Base-by-base conservation (phyloP, 192 early-diverging fungal genomes). In the Paraglomus brasilianum region DNA sequence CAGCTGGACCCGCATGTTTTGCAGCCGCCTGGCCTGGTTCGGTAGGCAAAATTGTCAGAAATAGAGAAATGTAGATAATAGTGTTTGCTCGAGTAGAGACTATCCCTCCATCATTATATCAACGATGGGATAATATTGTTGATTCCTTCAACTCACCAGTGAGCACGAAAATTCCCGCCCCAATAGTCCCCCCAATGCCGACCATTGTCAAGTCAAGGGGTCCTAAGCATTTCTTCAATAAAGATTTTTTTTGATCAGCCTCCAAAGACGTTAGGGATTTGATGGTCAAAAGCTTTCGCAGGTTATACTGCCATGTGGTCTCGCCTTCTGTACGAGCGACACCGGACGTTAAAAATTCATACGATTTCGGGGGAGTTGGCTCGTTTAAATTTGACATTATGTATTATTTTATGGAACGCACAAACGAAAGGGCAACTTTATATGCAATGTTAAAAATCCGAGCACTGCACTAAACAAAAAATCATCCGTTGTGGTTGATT, bases 81-180 rank as follows among this genome's bases (percentile, higher is more conserved):
- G n/a, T n/a, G n/a, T n/a, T n/a, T n/a, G n/a, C n/a, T n/a, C n/a
- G n/a, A n/a, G n/a, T n/a, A n/a, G n/a, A n/a, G n/a, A n/a, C n/a
- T n/a, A n/a, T n/a, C n/a, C n/a, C n/a, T n/a, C n/a, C n/a, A n/a
- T n/a, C n/a, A n/a, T n/a, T n/a, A n/a, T n/a, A n/a, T n/a, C n/a
- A 30, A 30, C 30, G 30, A 30, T 30, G 30, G 30, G 30, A 30
- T 30, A 30, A 30, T 30, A 30, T 30, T 3, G 30, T 30, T 30
- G 3, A 30, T 30, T 30, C 30, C 3, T 21, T 15, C 22, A 46
- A 22, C 24, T 46, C 74, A 74, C 87, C 87, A 17, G 86, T 87
- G 8, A 93, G 78, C 21, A 92, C 88, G 69, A 93, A 93, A 63
- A 92, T 93, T 39, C 92, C 92, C 3, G 87, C 88, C 21, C 92